Conservation (phyloP, 129 eudicot genomes). For the Gnaphalium uliginosum region DNA sequence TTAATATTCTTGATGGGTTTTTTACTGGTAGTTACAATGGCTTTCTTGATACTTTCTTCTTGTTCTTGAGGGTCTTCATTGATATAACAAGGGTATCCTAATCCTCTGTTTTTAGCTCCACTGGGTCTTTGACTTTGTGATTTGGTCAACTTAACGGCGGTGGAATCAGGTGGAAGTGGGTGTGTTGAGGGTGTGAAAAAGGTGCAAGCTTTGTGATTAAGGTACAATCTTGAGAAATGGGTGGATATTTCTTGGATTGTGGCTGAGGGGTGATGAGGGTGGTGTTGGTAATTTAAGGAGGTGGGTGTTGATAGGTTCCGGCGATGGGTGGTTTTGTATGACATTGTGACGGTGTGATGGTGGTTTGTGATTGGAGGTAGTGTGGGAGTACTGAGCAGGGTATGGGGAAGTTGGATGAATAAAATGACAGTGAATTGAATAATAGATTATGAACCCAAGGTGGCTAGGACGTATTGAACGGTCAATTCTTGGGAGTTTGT, state of each 20-base stretch:
- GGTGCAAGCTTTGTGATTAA: conserved; percentile 45
- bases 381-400: not conserved
- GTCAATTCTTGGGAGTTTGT: conserved; percentile 21
- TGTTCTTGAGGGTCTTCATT: conserved; percentile 11
- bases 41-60: conserved; percentile 35
- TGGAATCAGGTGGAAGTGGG: conserved; percentile 22
- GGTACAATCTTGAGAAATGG: conserved; percentile 60
- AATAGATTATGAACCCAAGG: not conserved
- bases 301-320: conserved; percentile 43
- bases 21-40: conserved; percentile 17
- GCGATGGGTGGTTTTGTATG: conserved; percentile 46
- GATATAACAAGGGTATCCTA: not conserved
- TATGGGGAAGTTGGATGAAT: not conserved
- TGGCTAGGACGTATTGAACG: conserved; percentile 3
- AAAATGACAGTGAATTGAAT: not conserved
- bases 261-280: conserved; percentile 38
- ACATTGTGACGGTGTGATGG: conserved; percentile 22
- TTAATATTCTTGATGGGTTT: conserved; percentile 17
- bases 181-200: conserved; percentile 27
- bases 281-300: conserved; percentile 19
- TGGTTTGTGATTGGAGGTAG: not conserved
- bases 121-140: conserved; percentile 38
- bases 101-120: conserved; percentile 12
- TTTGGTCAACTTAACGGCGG: conserved; percentile 38
- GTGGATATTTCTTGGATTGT: conserved; percentile 59